These are phyloP conservation scores for Sarocladiaceae sp. DNA, from an alignment of 2,329 filamentous ascomycete species.

Conservation along the genomic window DNA sequence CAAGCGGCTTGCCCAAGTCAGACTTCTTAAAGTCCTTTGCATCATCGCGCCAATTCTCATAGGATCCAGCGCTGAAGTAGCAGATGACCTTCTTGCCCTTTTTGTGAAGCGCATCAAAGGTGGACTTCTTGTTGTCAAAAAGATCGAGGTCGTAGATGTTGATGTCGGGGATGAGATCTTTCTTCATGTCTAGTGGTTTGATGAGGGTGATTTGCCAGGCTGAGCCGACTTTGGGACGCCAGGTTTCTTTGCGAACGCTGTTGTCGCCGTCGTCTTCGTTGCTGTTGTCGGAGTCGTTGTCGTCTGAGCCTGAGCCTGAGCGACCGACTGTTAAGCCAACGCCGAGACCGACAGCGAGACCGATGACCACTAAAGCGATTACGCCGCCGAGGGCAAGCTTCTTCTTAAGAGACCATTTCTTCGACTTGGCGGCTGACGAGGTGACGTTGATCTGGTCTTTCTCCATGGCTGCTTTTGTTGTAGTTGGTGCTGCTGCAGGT, in stretches of 20 bases:
- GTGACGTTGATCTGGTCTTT: not conserved
- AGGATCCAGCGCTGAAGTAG: conserved; percentile 71
- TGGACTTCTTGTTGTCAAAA: conserved; percentile 45
- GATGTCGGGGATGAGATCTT: conserved; percentile 39
- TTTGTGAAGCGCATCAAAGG: conserved; percentile 52
- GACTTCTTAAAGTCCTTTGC: conserved; percentile 44
- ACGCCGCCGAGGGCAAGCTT: conserved; percentile 20
- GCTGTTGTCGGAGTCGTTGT: conserved; percentile 14
- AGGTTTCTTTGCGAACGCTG: conserved; percentile 23
- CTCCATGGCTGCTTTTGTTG: not conserved
- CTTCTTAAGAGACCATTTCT: conserved; percentile 25
- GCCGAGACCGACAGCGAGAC: conserved; percentile 50
- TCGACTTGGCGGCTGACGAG: not conserved
- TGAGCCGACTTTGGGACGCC: conserved; percentile 48
- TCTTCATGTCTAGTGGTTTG: conserved; percentile 34
- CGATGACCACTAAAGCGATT: conserved; percentile 29
- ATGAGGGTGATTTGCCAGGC: conserved; percentile 61
- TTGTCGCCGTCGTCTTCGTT: conserved; percentile 15
- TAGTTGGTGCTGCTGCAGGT: not conserved
- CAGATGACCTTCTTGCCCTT: conserved; percentile 62
- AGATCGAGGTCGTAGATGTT: conserved; percentile 46
- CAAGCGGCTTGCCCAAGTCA: conserved; percentile 55
- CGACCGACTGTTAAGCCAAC: conserved; percentile 43
- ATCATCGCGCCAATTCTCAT: conserved; percentile 60
- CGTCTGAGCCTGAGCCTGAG: conserved; percentile 14